Evolutionary conservation across 176 grass and related monocot genomes (phyloP), one percentile per base, ranked within the genome.

Genomic region (Saccharum spontaneum): DNA sequence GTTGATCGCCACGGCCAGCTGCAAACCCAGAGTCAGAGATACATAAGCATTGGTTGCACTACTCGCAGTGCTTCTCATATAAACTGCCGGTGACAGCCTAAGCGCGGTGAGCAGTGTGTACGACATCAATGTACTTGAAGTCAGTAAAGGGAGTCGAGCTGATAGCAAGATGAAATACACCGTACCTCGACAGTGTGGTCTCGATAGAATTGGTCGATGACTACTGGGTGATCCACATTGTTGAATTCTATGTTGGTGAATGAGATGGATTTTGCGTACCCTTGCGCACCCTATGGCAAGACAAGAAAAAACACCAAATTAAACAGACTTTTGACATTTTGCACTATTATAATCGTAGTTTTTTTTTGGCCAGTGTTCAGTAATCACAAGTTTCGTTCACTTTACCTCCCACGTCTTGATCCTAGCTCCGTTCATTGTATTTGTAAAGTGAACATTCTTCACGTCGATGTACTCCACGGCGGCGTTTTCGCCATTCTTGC

Each of bases 371-470:
- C 7, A 38, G 3, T 34, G 28, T 24, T 71, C 11, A 40, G 55
- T 60, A 10, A 60, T 36, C 28, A 40, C 33, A 14, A 23, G 2
- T 23, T 14, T 28, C 28, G 28, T 28, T 33, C 10, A 68, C 10
- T 12, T 37, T 45, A 83, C 86, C 86, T 88, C 46, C 89, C 92
- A 94, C 0, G 84, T 94, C 81, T 92, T 90, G 73, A 94, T 94
- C 82, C 90, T 90, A 24, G 83, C 90, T 6, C 87, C 90, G 44
- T 92, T 86, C 67, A 2, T 61, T 3, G 87, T 84, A 8, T 77
- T 75, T 16, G 24, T 75, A 49, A 94, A 85, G 4, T 69, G 33
- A 30, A 89, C 83, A 3, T 86, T 80, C 8, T 23, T 90, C 36
- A 94, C 87, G 4, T 85, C 74, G 61, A 94, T 50, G 74, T 90